Conservation (phyloP, 2,329 filamentous ascomycete species). For the Fusarium citri region DNA sequence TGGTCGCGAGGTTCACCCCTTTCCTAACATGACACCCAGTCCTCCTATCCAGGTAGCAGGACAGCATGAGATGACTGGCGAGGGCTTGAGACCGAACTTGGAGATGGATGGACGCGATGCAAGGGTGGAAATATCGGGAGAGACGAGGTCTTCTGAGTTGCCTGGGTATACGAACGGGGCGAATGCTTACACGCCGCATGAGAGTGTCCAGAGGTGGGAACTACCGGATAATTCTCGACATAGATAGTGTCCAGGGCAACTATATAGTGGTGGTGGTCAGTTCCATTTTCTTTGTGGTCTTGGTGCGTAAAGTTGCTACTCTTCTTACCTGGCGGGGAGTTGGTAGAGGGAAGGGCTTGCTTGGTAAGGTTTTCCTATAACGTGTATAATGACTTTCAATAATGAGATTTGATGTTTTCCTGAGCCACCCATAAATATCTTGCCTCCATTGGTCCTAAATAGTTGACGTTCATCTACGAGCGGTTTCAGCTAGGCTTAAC, state of each 20-base stretch:
- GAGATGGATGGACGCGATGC: constrained; percentile 40
- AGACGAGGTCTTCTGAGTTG: constrained; percentile 31
- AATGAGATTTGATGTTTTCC: background rate
- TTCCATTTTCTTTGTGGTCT: background rate
- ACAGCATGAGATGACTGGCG: constrained; percentile 39
- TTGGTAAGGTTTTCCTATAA: background rate
- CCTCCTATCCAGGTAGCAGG: constrained; percentile 36
- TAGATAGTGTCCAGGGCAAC: background rate
- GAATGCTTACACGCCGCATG: constrained; percentile 17
- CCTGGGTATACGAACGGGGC: constrained; percentile 26
- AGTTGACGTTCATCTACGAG: background rate
- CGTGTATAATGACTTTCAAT: background rate
- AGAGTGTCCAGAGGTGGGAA: constrained; percentile 39
- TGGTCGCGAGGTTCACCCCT: constrained; percentile 26
- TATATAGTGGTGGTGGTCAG: rapidly evolving
- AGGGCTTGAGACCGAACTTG: constrained; percentile 28
- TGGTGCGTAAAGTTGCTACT: background rate
- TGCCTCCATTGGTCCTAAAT: rapidly evolving
- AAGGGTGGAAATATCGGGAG: constrained; percentile 35
- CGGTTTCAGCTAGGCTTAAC: background rate
- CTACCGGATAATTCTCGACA: constrained; percentile 38
- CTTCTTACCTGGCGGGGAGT: background rate
- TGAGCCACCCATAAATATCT: background rate
- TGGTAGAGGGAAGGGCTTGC: background rate
- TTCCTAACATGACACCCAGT: constrained; percentile 31